Percentiles rank a stretch among this genome's conserved stretches.
phyloP scores from a whole-genome alignment of 2,329 filamentous ascomycete genomes.

The Xylaria sp. region DNA sequence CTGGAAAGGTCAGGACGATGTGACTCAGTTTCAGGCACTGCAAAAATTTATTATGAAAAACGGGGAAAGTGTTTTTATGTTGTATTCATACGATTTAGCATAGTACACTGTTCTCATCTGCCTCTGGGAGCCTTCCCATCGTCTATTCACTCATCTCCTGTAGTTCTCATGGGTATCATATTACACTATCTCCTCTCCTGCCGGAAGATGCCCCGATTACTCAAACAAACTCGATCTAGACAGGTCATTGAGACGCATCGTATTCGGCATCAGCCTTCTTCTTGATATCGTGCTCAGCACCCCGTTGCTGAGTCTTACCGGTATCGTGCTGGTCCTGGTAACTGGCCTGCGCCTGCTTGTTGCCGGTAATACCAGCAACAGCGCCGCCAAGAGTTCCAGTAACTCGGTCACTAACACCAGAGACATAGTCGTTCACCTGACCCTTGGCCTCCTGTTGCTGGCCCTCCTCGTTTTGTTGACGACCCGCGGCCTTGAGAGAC shows the following conservation, averaged over 20 bases:
- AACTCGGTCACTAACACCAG: constrained; percentile 74
- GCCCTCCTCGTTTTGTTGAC: constrained; percentile 81
- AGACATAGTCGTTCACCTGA: constrained; percentile 78
- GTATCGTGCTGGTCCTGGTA: constrained; percentile 78
- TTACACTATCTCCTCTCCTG: constrained; percentile 14
- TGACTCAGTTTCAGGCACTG: neutral
- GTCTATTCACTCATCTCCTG: neutral
- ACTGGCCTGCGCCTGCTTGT: constrained; percentile 71
- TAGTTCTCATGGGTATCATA: constrained; percentile 29
- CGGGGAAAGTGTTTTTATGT: neutral
- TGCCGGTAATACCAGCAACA: constrained; percentile 77
- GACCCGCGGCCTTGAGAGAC: constrained; percentile 78
- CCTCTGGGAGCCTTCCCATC: neutral
- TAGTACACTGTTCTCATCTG: neutral
- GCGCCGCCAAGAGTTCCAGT: constrained; percentile 77
- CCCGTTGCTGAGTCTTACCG: constrained; percentile 86
- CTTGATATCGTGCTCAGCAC: constrained; percentile 82
- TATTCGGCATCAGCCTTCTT: constrained; percentile 70
- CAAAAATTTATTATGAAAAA: neutral
- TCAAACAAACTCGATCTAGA: constrained; percentile 19
- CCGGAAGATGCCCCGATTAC: neutral
- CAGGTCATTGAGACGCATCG: constrained; percentile 38
- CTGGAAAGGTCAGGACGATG: neutral
- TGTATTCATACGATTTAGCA: neutral
- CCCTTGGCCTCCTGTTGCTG: constrained; percentile 85